These are phyloP conservation scores for Coemansia sp. DNA, from an alignment of 192 early-diverging fungal genomes.

Conservation along the genomic window DNA sequence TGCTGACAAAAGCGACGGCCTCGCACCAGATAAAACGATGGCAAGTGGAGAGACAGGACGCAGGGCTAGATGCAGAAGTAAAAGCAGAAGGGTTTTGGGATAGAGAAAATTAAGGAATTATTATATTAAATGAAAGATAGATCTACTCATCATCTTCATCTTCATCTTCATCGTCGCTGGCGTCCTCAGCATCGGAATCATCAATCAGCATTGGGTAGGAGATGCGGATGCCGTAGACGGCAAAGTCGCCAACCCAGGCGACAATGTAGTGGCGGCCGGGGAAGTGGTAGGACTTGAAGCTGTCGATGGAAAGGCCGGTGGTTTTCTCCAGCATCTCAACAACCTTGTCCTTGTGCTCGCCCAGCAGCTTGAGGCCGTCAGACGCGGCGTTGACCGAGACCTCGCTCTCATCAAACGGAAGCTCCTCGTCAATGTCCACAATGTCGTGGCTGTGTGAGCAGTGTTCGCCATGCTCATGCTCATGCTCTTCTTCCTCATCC, in stretches of 20 bases:
- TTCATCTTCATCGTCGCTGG: conserved; percentile 25
- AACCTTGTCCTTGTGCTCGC: conserved; percentile 39
- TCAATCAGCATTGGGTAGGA: conserved; percentile 51
- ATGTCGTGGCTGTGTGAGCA: conserved; percentile 42
- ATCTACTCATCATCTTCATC: conserved; percentile 15
- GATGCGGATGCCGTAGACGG: conserved; percentile 54
- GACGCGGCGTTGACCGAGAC: conserved; percentile 24
- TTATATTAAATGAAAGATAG: conserved; percentile 7
- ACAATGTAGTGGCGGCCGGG: conserved; percentile 56
- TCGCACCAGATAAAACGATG: too few relatives aligned
- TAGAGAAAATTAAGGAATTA: neutral
- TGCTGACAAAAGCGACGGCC: too few relatives aligned
- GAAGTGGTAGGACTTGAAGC: conserved; percentile 55
- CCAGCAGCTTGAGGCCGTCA: conserved; percentile 44
- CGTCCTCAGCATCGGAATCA: conserved; percentile 34
- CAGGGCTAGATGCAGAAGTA: neutral
- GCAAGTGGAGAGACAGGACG: too few relatives aligned
- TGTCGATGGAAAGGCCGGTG: conserved; percentile 42
- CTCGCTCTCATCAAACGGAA: conserved; percentile 51
- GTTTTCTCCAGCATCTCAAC: conserved; percentile 39
- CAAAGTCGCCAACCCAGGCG: conserved; percentile 53
- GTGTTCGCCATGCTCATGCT: conserved; percentile 48
- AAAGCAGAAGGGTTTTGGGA: too few relatives aligned
- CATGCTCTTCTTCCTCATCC: conserved; percentile 27
- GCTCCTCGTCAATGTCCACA: conserved; percentile 30